A percentile compares a stretch with the other conserved stretches of the same genome.
Evolutionary conservation across 2,329 filamentous ascomycete genomes (phyloP).

Genomic region (Botrytis fabae): DNA sequence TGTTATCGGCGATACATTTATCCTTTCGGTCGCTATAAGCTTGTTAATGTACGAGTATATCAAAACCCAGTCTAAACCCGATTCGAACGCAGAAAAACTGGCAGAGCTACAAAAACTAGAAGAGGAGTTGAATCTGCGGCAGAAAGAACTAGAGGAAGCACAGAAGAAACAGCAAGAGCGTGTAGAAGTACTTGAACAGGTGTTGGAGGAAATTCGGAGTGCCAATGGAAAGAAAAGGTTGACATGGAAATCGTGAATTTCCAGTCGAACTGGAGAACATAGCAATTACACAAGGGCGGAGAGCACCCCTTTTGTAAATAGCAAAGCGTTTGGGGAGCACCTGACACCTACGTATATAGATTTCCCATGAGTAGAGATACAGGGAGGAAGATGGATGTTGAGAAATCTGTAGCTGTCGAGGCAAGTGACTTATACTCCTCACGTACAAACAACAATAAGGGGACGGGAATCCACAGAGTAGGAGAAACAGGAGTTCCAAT

Average conservation of each 20-base stretch:
- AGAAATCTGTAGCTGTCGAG: neutral
- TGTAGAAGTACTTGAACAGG: conserved; percentile 40
- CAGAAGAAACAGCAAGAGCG: conserved; percentile 40
- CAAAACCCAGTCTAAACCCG: conserved; percentile 59
- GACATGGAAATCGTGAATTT: conserved; percentile 23
- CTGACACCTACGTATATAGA: neutral
- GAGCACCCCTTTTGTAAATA: neutral
- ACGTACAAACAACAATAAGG: neutral
- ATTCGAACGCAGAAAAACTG: conserved; percentile 55
- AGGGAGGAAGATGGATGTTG: neutral
- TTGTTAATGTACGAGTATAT: conserved; percentile 64
- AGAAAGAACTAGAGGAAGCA: conserved; percentile 56
- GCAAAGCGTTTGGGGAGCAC: neutral
- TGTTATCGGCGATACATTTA: conserved; percentile 63
- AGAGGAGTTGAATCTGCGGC: conserved; percentile 52
- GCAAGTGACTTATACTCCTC: neutral
- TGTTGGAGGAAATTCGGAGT: conserved; percentile 39
- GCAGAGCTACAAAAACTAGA: conserved; percentile 54
- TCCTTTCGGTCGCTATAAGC: conserved; percentile 57
- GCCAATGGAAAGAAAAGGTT: conserved; percentile 34
- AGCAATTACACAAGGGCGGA: neutral
- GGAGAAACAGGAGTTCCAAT: neutral
- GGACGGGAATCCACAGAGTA: neutral
- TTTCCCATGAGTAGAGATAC: neutral
- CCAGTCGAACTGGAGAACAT: neutral